Conservation (phyloP, 768 basidiomycete genomes). For the Amanita subjunquillea region DNA sequence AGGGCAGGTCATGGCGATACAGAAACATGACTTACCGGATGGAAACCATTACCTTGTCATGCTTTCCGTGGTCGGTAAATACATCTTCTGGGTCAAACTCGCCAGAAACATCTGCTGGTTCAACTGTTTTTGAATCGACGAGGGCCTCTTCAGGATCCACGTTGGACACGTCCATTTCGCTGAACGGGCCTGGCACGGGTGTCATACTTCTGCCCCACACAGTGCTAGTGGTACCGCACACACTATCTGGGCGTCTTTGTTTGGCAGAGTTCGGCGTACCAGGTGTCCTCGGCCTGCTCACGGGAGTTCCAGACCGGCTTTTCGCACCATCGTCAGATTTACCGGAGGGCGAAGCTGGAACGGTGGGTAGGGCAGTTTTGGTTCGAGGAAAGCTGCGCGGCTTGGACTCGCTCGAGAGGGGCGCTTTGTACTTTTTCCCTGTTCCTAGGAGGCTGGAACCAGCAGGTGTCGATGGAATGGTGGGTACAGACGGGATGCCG, state of each 20-base stretch:
- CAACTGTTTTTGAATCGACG: constrained; percentile 66
- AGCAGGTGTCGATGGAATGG: neutral
- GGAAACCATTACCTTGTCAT: constrained; percentile 83
- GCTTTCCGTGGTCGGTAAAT: constrained; percentile 43
- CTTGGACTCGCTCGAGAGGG: constrained; percentile 36
- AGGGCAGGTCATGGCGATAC: neutral
- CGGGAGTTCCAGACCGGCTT: constrained; percentile 12
- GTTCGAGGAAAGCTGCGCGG: constrained; percentile 9
- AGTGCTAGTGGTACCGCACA: neutral
- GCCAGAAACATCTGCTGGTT: constrained; percentile 54
- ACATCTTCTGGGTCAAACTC: constrained; percentile 46
- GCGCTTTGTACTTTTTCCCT: constrained; percentile 60
- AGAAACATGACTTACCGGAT: constrained; percentile 41
- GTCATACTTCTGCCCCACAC: constrained; percentile 32
- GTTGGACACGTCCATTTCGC: constrained; percentile 69
- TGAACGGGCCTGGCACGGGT: constrained; percentile 35
- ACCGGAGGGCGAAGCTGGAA: constrained; percentile 32
- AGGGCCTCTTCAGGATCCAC: constrained; percentile 69
- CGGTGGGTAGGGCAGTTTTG: constrained; percentile 29
- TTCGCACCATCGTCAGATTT: neutral
- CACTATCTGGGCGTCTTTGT: constrained; percentile 4
- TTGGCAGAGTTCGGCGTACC: constrained; percentile 27
- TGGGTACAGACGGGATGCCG: neutral
- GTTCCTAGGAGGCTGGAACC: constrained; percentile 14
- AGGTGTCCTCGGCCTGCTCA: constrained; percentile 40